Base-by-base conservation (phyloP, 1,284 basidiomycete species). In the Ustilago esculenta region DNA sequence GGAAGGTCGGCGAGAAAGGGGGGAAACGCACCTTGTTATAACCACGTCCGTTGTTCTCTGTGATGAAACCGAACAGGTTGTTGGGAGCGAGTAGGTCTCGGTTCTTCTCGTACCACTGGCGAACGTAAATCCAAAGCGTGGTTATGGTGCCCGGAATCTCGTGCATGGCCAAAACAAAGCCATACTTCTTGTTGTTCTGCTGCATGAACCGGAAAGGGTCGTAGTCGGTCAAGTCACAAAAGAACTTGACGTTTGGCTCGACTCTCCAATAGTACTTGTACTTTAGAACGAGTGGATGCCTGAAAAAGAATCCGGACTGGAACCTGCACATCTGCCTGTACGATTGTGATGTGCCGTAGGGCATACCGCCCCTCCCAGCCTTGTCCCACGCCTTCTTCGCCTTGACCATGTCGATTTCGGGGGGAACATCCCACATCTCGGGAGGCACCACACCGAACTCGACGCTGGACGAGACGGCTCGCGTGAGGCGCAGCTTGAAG, bases 221-320 rank as follows among this genome's bases (percentile, higher is more conserved):
- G 71, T 90, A 89, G 45, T 86, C 85, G 33, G 48, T 59, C 39
- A 92, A 58, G 72, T 92, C 89, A 75, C 92, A 93, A 79, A 87
- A 90, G 78, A 87, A 90, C 77, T 88, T 87, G 63, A 92, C 88
- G 44, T 86, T 86, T 3, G 91, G 90, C 86, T 87, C 86, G 81
- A 92, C 88, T 76, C 89, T 88, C 94, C 94, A 97, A 84, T 97
- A 97, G 84, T 94, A 97, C 76, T 88, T 90, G 84, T 90, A 94
- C 49, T 88, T 85, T 65, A 88, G 87, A 35, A 94, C 65, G 11
- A 81, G 64, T 3, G 67, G 72, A 35, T 82, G 79, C 6, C 43
- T 54, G 33, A 33, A 53, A 78, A 88, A 81, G 83, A 92, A 92
- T 30, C 93, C 93, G 51, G 91, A 92, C 82, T 96, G 93, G 85